phyloP scores from a whole-genome alignment of 495 filamentous ascomycete genomes.

The Lasiosphaeria ovina region DNA sequence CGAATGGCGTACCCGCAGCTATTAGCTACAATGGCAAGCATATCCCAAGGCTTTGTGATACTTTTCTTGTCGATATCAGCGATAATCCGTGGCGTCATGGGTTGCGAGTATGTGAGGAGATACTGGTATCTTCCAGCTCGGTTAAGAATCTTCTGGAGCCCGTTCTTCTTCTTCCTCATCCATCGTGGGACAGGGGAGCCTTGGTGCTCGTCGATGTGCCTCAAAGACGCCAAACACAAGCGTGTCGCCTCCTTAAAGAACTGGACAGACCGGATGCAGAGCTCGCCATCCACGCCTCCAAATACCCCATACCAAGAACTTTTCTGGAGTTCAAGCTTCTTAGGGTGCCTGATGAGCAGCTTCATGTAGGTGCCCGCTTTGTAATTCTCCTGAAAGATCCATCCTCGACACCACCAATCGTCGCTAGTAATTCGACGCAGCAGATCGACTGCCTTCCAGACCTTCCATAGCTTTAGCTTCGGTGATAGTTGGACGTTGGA shows the following conservation, averaged over 20 bases:
- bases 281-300: neutral
- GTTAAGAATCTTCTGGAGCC: neutral
- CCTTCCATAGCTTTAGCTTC: neutral
- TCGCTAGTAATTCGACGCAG: slow-evolving; percentile 20
- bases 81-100: neutral
- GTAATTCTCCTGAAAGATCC: slow-evolving; percentile 32
- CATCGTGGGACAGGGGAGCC: neutral
- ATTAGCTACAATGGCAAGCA: neutral
- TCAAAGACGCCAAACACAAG: neutral
- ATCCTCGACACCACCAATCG: slow-evolving; percentile 24
- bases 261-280: neutral
- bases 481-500: neutral
- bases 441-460: neutral
- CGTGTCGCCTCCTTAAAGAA: neutral
- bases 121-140: neutral
- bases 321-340: neutral
- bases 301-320: neutral
- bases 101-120: neutral
- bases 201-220: neutral
- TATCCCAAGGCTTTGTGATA: neutral
- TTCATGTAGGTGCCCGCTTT: slow-evolving; percentile 18
- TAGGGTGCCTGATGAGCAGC: slow-evolving; percentile 18
- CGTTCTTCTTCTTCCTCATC: neutral
- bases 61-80: neutral
- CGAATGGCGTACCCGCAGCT: neutral